These are phyloP conservation scores for Cucurbita argyrosperma DNA, from an alignment of 306 rosid species.

Conservation along the genomic window DNA sequence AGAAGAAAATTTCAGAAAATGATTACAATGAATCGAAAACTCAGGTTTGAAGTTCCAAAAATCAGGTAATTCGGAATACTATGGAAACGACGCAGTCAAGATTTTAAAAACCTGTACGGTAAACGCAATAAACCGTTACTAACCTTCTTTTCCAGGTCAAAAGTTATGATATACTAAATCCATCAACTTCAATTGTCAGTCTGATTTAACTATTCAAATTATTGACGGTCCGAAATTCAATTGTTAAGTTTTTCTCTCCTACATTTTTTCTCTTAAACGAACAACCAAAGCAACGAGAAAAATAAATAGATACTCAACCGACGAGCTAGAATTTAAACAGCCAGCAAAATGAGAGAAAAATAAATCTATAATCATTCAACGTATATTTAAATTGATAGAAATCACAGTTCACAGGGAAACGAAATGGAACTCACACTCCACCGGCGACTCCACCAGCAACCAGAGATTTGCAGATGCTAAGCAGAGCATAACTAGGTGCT, in stretches of 20 bases:
- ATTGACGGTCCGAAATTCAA: background rate
- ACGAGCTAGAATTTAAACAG: background rate
- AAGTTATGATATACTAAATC: background rate
- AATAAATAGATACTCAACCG: background rate
- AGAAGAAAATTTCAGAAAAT: background rate
- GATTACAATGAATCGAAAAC: background rate
- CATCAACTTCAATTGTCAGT: background rate
- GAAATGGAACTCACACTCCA: constrained; percentile 74
- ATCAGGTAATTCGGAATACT: background rate
- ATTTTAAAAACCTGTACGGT: background rate
- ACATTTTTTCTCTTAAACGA: background rate
- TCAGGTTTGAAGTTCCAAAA: background rate
- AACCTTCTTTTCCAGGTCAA: background rate
- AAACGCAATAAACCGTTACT: background rate
- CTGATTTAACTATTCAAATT: background rate
- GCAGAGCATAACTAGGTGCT: constrained; percentile 50
- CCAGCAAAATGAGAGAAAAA: background rate
- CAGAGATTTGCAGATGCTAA: constrained; percentile 75
- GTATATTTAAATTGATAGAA: background rate
- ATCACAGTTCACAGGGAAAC: background rate
- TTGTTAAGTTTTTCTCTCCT: background rate
- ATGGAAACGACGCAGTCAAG: background rate
- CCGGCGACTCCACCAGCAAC: constrained; percentile 98
- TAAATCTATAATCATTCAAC: background rate
- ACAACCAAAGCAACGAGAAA: background rate